Percentiles rank a stretch among this genome's conserved stretches.
These are phyloP conservation scores for Globisporangium ultimum DNA, from an alignment of 352 stramenopile species.

Conservation along the genomic window DNA sequence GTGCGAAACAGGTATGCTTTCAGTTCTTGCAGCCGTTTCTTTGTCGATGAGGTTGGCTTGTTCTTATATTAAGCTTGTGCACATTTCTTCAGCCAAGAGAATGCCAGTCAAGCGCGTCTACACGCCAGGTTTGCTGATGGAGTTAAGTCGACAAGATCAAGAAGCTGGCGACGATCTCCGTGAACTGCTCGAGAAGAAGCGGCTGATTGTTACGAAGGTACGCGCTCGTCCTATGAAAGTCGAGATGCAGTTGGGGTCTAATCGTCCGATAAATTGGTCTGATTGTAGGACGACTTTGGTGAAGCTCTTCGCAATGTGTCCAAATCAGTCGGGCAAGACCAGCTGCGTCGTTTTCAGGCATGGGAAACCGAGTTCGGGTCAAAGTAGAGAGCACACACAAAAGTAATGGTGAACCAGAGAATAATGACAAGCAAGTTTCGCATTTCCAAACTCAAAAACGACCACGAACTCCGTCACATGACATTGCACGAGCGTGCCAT, in stretches of 20 bases:
- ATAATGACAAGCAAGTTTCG: neutral
- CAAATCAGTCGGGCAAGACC: conserved; percentile 48
- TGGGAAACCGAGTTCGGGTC: conserved; percentile 56
- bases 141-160: conserved; percentile 46
- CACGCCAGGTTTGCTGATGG: conserved; percentile 20
- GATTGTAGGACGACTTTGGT: conserved; percentile 20
- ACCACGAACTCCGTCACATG: neutral
- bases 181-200: conserved; percentile 45
- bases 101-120: conserved; percentile 20
- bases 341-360: conserved; percentile 35
- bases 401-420: conserved; percentile 7
- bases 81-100: conserved; percentile 12
- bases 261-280: neutral
- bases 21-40: neutral
- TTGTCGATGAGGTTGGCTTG: neutral
- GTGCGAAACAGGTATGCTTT: conserved; percentile 39
- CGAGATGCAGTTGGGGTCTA: neutral
- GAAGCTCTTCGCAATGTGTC: conserved; percentile 43
- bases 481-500: neutral
- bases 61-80: neutral
- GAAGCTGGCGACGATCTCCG: conserved; percentile 29
- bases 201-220: conserved; percentile 66
- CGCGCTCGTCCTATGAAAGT: neutral
- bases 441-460: too few relatives aligned
- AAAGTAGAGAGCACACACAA: conserved; percentile 16